These are phyloP conservation scores for Neonectria hederae DNA, from an alignment of 2,329 filamentous ascomycete species.

Conservation along the genomic window DNA sequence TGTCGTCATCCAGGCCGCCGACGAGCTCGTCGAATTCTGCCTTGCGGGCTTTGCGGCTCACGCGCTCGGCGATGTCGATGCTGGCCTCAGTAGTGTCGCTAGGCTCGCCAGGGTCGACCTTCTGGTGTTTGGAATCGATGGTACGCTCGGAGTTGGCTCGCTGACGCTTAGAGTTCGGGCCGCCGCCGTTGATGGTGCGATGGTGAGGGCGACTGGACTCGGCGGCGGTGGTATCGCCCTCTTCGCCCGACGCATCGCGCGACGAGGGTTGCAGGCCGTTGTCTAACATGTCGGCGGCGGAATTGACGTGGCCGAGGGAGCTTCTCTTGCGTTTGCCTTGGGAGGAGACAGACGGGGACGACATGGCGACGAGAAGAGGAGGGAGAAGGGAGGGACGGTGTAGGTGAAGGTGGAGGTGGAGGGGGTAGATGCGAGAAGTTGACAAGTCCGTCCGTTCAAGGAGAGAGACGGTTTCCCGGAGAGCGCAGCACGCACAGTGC, in stretches of 20 bases:
- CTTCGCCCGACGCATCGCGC: constrained; percentile 84
- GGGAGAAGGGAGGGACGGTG: not conserved
- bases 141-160: constrained; percentile 70
- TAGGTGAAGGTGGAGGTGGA: not conserved
- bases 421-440: not conserved
- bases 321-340: constrained; percentile 84
- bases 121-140: constrained; percentile 56
- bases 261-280: constrained; percentile 75
- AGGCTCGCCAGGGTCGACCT: constrained; percentile 72
- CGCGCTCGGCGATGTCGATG: constrained; percentile 71
- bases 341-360: constrained; percentile 65
- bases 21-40: constrained; percentile 52
- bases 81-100: constrained; percentile 76
- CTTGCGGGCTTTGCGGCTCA: constrained; percentile 64
- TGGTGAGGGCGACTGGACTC: constrained; percentile 68
- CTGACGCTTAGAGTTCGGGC: constrained; percentile 78
- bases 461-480: not conserved
- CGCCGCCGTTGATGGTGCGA: constrained; percentile 62
- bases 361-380: constrained; percentile 56
- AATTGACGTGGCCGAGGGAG: constrained; percentile 59
- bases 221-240: constrained; percentile 77
- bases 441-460: constrained; percentile 9
- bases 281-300: constrained; percentile 57
- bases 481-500: constrained; percentile 5
- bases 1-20: constrained; percentile 33